Base-by-base conservation (phyloP, 345 rosid genomes). In the Eucalyptus erythrocorys region DNA sequence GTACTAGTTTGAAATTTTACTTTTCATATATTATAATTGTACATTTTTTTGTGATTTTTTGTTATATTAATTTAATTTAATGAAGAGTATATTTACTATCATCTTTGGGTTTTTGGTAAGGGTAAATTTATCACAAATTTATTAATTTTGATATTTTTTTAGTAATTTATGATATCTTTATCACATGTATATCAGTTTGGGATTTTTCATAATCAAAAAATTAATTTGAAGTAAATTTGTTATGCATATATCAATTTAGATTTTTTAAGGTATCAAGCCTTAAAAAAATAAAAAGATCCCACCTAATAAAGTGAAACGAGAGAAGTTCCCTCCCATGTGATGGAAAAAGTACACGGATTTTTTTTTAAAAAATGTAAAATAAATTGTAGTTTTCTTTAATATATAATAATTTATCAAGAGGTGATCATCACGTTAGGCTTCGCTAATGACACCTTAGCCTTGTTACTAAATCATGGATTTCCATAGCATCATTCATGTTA, bases 171-270 rank as follows among this genome's bases (percentile, higher is more conserved):
- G 0, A 3, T 51, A 21, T 4, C 7, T 51, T 51, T 21, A 10
- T 21, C 8, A 21, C 10, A 3, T 19, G 1, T 51, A 4, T 51
- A 7, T 0, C 3, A 0, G 0, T 48, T 14, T 5, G 0, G 2
- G 1, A 0, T 49, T 19, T 49, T 51, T 21, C 7, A 49, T 49
- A 49, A 49, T 4, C 49, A 3, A 51, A 51, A 51, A 8, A 1
- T 51, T 19, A 51, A 51, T 51, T 19, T 51, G 8, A 4, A 10
- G 0, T 51, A 51, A 51, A 51, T 51, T 51, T 3, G 10, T 7
- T 0, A 3, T 51, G 19, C 1, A 1, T 51, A 4, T 51, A 19
- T 0, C 2, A 51, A 21, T 8, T 21, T 51, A 0, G 21, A 21
- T 3, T 51, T 51, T 51, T 51, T 10, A 51, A 51, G 0, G 0